Percentiles rank a stretch among this genome's conserved stretches.
Evolutionary conservation across 1,284 basidiomycete species (phyloP).

Genomic region (Ustilago sp.): DNA sequence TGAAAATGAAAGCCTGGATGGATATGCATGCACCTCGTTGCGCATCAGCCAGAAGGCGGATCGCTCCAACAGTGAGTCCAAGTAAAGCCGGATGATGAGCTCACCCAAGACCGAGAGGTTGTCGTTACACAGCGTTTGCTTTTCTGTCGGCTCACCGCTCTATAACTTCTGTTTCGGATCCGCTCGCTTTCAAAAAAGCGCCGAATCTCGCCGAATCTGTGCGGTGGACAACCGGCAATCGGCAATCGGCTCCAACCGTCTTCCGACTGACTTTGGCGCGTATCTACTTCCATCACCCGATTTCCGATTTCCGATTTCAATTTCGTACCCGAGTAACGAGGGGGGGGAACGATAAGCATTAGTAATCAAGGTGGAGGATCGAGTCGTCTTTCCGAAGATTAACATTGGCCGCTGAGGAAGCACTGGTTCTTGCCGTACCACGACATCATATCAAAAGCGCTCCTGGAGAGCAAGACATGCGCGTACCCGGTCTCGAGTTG

Average conservation of each 20-base stretch:
- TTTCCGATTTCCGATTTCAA: too few relatives aligned
- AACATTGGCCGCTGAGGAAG: not conserved
- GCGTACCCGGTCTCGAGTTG: too few relatives aligned
- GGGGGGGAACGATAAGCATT: not conserved
- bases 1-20: too few relatives aligned
- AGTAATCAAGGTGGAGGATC: slow-evolving; percentile 5
- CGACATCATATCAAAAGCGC: not conserved
- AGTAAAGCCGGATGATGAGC: slow-evolving; percentile 4
- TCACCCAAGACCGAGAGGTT: too few relatives aligned
- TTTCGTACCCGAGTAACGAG: too few relatives aligned
- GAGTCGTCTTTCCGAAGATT: not conserved
- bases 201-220: slow-evolving; percentile 20
- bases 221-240: not conserved
- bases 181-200: not conserved
- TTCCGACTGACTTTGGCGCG: slow-evolving; percentile 8
- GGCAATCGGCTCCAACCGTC: slow-evolving; percentile 25
- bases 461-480: too few relatives aligned
- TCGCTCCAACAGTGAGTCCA: not conserved
- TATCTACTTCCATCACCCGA: too few relatives aligned
- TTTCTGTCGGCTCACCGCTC: too few relatives aligned
- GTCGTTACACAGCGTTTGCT: too few relatives aligned
- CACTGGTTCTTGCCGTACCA: not conserved
- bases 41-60: too few relatives aligned
- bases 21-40: too few relatives aligned
- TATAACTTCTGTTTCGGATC: too few relatives aligned